Conservation (phyloP, 2,329 filamentous ascomycete species). For the Fusarium falciforme region DNA sequence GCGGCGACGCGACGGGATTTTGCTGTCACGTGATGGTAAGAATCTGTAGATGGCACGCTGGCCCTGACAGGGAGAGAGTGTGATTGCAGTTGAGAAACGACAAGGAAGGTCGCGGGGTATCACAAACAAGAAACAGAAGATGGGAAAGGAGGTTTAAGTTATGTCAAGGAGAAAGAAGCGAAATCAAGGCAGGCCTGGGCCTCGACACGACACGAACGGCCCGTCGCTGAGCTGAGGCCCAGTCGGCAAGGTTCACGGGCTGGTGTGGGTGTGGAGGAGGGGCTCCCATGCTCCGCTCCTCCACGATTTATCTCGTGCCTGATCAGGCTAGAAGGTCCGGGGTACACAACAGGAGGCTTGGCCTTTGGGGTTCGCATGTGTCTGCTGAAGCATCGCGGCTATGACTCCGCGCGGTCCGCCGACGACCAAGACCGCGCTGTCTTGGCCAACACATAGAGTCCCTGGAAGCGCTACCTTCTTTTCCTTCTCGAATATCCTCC, state of each 20-base stretch:
- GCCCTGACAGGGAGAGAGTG: not conserved
- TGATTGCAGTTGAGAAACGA: not conserved
- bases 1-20: not conserved
- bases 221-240: conserved; percentile 14
- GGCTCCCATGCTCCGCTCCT: conserved; percentile 21
- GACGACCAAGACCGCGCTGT: not conserved
- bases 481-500: not conserved
- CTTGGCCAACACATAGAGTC: not conserved
- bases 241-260: not conserved
- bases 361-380: conserved; percentile 2
- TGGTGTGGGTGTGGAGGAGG: conserved; percentile 8
- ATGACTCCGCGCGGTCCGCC: conserved; percentile 1
- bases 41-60: not conserved
- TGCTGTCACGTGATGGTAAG: not conserved
- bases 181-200: conserved; percentile 17
- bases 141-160: not conserved
- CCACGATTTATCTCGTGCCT: conserved; percentile 38
- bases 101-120: not conserved
- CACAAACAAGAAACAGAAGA: not conserved
- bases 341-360: conserved; percentile 23
- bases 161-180: not conserved
- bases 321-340: conserved; percentile 30
- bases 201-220: conserved; percentile 13
- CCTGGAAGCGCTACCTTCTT: not conserved
- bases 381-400: conserved; percentile 10